A percentile compares a stretch with the other conserved stretches of the same genome.
Evolutionary conservation across 371 early-diverging fungal species (phyloP).

Genomic region (Mucor circinelloides): DNA sequence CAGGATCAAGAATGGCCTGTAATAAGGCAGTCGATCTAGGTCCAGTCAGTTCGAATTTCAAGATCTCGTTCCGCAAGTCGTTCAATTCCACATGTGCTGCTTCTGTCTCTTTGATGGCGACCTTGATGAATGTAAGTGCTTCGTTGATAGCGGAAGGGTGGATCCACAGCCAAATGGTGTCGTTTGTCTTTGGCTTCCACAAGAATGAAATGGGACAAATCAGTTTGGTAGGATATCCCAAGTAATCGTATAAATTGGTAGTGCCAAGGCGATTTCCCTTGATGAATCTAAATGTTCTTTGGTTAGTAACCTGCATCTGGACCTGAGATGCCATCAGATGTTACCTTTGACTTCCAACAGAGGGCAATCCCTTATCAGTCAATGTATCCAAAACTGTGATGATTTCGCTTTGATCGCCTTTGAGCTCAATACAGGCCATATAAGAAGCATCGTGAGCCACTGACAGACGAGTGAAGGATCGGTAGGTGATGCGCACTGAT

Average conservation of each 20-base stretch:
- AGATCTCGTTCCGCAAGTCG: constrained; percentile 43
- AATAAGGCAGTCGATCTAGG: constrained; percentile 76
- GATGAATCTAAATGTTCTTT: constrained; percentile 44
- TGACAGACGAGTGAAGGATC: constrained; percentile 74
- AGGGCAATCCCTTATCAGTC: constrained; percentile 65
- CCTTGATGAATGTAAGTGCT: constrained; percentile 19
- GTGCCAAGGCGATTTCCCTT: constrained; percentile 65
- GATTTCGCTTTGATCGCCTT: constrained; percentile 59
- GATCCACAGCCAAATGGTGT: constrained; percentile 66
- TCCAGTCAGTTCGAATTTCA: constrained; percentile 79
- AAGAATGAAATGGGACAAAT: constrained; percentile 69
- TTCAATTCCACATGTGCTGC: constrained; percentile 20
- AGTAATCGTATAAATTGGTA: constrained; percentile 52
- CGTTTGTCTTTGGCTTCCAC: constrained; percentile 61
- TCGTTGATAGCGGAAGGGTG: constrained; percentile 63
- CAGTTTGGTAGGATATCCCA: constrained; percentile 57
- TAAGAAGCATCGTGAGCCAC: constrained; percentile 88
- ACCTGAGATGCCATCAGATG: neutral
- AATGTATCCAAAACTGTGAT: constrained; percentile 50
- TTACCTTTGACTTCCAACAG: constrained; percentile 66
- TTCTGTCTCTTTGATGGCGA: constrained; percentile 13
- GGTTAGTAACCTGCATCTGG: neutral
- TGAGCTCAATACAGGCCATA: constrained; percentile 68
- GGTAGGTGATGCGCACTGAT: constrained; percentile 72
- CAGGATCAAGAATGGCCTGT: constrained; percentile 54